Conservation (phyloP, 2,329 filamentous ascomycete species). For the Fusarium sp. region DNA sequence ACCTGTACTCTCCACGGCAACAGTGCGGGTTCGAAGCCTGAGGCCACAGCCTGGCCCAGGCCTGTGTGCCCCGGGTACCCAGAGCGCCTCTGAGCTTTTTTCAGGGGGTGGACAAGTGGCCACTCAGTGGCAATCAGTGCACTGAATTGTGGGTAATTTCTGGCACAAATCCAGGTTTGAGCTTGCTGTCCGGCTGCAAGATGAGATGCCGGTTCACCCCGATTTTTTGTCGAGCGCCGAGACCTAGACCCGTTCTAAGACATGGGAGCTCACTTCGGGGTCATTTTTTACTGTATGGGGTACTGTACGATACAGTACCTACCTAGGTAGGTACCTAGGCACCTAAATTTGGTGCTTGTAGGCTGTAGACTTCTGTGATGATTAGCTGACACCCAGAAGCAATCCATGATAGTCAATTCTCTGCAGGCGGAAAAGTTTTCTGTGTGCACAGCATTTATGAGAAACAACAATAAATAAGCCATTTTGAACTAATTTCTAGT, state of each 20-base stretch:
- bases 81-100: slow-evolving; percentile 18
- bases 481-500: not conserved
- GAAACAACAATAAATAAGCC: not conserved
- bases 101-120: slow-evolving; percentile 37
- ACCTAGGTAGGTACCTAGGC: too few relatives aligned
- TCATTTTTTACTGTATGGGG: slow-evolving; percentile 30
- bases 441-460: not conserved
- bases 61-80: slow-evolving; percentile 3
- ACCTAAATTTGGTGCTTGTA: not conserved
- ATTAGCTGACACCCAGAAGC: slow-evolving; percentile 20
- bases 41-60: slow-evolving; percentile 42
- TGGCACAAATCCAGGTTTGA: slow-evolving; percentile 32
- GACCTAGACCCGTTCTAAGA: slow-evolving; percentile 40
- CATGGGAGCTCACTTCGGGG: slow-evolving; percentile 16
- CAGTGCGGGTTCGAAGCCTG: slow-evolving; percentile 46
- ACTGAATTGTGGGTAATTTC: slow-evolving; percentile 22
- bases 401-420: slow-evolving; percentile 20
- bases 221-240: slow-evolving; percentile 46
- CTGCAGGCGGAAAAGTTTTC: slow-evolving; percentile 15
- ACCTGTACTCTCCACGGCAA: slow-evolving; percentile 46
- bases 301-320: slow-evolving; percentile 15
- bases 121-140: slow-evolving; percentile 31
- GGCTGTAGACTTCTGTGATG: not conserved
- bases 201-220: slow-evolving; percentile 49
- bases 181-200: slow-evolving; percentile 40